phyloP scores from a whole-genome alignment of 352 stramenopile species.

The Globisporangium alternatum region DNA sequence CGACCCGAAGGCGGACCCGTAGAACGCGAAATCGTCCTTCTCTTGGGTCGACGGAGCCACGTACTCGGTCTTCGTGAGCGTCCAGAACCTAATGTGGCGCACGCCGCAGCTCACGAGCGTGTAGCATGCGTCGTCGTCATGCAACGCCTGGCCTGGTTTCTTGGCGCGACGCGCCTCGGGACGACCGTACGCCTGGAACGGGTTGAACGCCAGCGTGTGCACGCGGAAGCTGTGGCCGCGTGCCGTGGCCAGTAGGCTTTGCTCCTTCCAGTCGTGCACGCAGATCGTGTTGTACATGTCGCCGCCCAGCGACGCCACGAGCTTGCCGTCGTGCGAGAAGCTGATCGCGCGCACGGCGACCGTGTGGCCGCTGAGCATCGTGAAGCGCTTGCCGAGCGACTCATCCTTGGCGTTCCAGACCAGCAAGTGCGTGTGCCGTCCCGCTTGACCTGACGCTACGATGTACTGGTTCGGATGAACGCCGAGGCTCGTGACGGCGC shows the following conservation, averaged over 20 bases:
- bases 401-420: conserved; percentile 71
- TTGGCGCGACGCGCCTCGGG: conserved; percentile 48
- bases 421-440: conserved; percentile 52
- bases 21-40: conserved; percentile 59
- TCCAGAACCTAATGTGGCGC: conserved; percentile 76
- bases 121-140: conserved; percentile 69
- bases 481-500: conserved; percentile 49
- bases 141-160: conserved; percentile 55
- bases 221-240: conserved; percentile 69
- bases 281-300: conserved; percentile 83
- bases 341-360: conserved; percentile 58
- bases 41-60: conserved; percentile 35
- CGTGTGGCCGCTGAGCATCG: conserved; percentile 47
- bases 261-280: conserved; percentile 67
- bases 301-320: conserved; percentile 59
- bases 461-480: conserved; percentile 62
- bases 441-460: conserved; percentile 58
- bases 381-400: conserved; percentile 49
- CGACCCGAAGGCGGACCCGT: conserved; percentile 53
- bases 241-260: conserved; percentile 49
- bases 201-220: conserved; percentile 64
- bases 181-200: conserved; percentile 61
- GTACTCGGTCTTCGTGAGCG: conserved; percentile 57
- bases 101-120: conserved; percentile 72
- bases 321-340: conserved; percentile 70